Conservation (phyloP, 2,329 filamentous ascomycete genomes). For the Monosporascus sp. region DNA sequence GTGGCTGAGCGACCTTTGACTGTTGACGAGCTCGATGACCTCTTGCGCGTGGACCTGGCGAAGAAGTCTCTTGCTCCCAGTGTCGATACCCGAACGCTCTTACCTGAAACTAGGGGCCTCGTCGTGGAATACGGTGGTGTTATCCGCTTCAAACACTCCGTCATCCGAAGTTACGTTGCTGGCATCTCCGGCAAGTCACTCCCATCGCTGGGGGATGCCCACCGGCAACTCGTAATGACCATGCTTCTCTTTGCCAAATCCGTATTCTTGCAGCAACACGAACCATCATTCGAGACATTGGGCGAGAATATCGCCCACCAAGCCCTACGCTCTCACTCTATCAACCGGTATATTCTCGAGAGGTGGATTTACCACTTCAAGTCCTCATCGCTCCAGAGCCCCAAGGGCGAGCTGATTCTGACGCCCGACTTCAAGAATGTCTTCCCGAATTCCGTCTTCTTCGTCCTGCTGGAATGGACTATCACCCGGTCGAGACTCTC, state of each 20-base stretch:
- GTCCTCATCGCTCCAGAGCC: conserved; percentile 24
- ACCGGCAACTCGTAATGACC: conserved; percentile 27
- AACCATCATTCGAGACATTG: conserved; percentile 24
- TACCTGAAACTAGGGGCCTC: conserved; percentile 21
- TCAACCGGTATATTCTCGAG: conserved; percentile 30
- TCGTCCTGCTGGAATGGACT: conserved; percentile 29
- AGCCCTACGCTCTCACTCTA: conserved; percentile 21
- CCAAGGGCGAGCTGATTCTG: conserved; percentile 23
- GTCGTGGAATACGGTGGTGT: conserved; percentile 28
- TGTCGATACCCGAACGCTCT: conserved; percentile 15
- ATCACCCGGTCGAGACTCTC: conserved; percentile 24
- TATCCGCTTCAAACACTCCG: conserved; percentile 32
- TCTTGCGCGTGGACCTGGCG: conserved; percentile 25
- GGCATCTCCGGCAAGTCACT: conserved; percentile 29
- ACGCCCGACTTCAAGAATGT: conserved; percentile 28
- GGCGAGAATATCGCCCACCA: conserved; percentile 20
- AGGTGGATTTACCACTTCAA: conserved; percentile 34
- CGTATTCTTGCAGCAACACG: conserved; percentile 17
- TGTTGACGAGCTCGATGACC: conserved; percentile 26
- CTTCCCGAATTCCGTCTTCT: conserved; percentile 32
- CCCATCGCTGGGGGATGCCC: conserved; percentile 27
- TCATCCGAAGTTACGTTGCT: conserved; percentile 26
- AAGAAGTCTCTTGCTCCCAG: conserved; percentile 12
- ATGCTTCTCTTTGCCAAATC: conserved; percentile 31
- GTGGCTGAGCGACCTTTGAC: conserved; percentile 27